Conservation (phyloP, 768 basidiomycete genomes). For the Pleurotus djamor region DNA sequence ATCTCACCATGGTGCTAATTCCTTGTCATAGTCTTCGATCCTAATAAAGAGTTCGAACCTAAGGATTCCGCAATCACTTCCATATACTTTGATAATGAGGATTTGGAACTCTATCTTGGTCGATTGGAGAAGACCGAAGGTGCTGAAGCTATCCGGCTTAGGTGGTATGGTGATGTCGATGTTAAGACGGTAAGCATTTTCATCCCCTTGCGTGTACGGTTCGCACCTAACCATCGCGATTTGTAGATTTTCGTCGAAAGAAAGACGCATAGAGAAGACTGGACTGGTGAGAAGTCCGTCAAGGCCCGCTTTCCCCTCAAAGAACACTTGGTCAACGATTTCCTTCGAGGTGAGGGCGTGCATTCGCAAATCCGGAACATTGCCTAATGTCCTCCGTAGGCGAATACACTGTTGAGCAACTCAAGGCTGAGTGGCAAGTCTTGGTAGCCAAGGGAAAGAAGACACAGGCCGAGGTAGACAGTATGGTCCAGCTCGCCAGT, state of each 20-base stretch:
- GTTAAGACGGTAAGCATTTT: constrained; percentile 64
- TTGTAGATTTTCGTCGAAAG: constrained; percentile 82
- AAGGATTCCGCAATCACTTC: constrained; percentile 95
- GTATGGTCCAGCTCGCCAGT: constrained; percentile 94
- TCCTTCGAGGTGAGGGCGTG: constrained; percentile 56
- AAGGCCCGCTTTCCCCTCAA: constrained; percentile 96
- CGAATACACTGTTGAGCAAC: constrained; percentile 83
- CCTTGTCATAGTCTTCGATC: constrained; percentile 72
- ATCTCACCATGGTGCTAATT: not conserved
- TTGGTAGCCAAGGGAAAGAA: constrained; percentile 91
- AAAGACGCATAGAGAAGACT: constrained; percentile 95
- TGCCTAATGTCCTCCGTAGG: not conserved
- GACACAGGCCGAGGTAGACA: constrained; percentile 85
- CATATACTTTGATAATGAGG: constrained; percentile 96
- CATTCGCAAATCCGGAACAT: not conserved
- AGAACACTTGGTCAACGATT: constrained; percentile 90
- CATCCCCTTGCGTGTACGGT: not conserved
- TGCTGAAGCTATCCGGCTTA: constrained; percentile 91
- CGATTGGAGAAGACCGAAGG: constrained; percentile 98
- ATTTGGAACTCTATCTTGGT: constrained; percentile 94
- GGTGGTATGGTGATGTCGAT: constrained; percentile 94
- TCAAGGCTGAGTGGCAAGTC: constrained; percentile 74
- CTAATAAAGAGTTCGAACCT: constrained; percentile 87
- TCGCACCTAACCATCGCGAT: not conserved
- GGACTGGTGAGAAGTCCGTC: constrained; percentile 99